These are phyloP conservation scores for Coniosporium apollinis DNA, from an alignment of 495 filamentous ascomycete species.

Conservation along the genomic window DNA sequence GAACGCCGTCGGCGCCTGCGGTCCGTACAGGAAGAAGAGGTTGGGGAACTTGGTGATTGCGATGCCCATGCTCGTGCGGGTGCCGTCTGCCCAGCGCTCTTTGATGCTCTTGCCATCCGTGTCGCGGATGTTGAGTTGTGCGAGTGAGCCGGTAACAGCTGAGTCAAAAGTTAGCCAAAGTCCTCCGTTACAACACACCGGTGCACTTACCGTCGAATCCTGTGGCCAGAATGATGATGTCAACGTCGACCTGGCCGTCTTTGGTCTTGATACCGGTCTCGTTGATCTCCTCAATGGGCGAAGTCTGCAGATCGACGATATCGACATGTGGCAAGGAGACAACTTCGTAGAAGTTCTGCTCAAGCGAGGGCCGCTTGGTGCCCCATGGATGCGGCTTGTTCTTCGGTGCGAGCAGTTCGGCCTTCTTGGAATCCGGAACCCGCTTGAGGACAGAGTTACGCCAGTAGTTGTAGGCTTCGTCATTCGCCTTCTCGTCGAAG, in stretches of 20 bases:
- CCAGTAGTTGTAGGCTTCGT: conserved; percentile 40
- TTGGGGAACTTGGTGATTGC: conserved; percentile 33
- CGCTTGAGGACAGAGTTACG: conserved; percentile 31
- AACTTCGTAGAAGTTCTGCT: conserved; percentile 39
- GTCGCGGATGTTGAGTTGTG: background rate
- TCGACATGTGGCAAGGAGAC: conserved; percentile 39
- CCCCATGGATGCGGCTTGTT: conserved; percentile 37
- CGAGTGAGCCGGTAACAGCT: background rate
- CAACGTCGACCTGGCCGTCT: conserved; percentile 27
- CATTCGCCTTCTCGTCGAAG: conserved; percentile 28
- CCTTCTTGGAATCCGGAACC: conserved; percentile 30
- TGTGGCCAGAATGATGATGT: conserved; percentile 32
- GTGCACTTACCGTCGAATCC: conserved; percentile 37
- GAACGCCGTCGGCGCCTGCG: conserved; percentile 31
- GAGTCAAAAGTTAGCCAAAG: too few species aligned
- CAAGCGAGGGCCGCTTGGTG: conserved; percentile 36
- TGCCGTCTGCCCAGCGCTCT: background rate
- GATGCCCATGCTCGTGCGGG: conserved; percentile 30
- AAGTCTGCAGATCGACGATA: conserved; percentile 32
- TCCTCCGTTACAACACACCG: too few species aligned
- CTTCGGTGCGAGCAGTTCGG: conserved; percentile 38
- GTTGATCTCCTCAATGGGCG: conserved; percentile 32
- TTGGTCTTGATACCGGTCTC: conserved; percentile 27
- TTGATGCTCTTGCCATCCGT: background rate
- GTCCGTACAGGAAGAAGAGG: conserved; percentile 35